Conservation (phyloP, 2,329 filamentous ascomycete genomes). For the Chaetomium globosum region DNA sequence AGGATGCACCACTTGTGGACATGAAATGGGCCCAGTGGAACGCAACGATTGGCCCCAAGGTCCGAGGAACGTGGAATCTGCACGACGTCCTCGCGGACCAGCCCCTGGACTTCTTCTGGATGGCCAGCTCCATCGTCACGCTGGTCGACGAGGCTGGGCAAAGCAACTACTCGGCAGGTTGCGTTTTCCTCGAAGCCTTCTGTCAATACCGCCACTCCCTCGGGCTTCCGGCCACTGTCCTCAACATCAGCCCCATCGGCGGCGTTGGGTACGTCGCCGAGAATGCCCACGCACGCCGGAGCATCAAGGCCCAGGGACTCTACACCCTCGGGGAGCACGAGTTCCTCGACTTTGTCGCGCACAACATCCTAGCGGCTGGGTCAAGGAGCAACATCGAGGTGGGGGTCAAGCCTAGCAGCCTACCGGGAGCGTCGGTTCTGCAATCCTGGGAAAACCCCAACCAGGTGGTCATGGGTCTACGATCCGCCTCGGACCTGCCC, state of each 20-base stretch:
- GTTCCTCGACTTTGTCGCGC: conserved; percentile 12
- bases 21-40: conserved; percentile 10
- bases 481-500: conserved; percentile 28
- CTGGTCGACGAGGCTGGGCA: conserved; percentile 41
- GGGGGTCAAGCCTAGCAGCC: background rate
- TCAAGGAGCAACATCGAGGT: background rate
- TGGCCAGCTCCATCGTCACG: conserved; percentile 37
- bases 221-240: conserved; percentile 37
- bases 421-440: background rate
- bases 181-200: conserved; percentile 42
- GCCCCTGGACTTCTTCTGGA: conserved; percentile 15
- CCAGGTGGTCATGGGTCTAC: conserved; percentile 36
- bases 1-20: background rate
- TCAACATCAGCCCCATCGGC: conserved; percentile 38
- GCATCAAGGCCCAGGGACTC: conserved; percentile 5
- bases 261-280: conserved; percentile 34
- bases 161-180: conserved; percentile 44
- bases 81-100: conserved; percentile 3
- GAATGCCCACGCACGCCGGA: background rate
- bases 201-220: conserved; percentile 36
- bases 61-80: conserved; percentile 12
- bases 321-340: conserved; percentile 27
- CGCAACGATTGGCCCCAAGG: conserved; percentile 7
- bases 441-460: background rate
- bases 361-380: background rate